Evolutionary conservation across 139 green algal species (phyloP).

Genomic region (Raphidocelis subcapitata): DNA sequence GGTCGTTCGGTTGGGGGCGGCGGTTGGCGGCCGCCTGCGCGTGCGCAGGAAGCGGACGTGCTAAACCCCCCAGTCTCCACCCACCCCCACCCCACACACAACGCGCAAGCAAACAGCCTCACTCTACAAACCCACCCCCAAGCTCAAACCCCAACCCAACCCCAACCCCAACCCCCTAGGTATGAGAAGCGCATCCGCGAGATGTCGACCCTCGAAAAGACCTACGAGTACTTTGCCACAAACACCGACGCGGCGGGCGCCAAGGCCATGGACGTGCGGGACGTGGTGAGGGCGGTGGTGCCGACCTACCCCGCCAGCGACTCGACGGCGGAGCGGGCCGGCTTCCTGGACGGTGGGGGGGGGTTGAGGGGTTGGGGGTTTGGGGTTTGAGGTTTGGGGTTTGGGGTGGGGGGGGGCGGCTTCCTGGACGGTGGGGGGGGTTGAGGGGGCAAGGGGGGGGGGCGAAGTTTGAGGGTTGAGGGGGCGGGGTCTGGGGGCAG

Average conservation of each 20-base stretch:
- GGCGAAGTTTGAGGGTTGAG: too few species aligned
- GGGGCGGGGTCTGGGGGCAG: too few species aligned
- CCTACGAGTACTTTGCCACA: conserved; percentile 83
- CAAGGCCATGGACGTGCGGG: conserved; percentile 16
- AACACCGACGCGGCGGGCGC: neutral
- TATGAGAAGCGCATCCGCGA: conserved; percentile 86
- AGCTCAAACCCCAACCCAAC: neutral
- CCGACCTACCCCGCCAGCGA: conserved; percentile 72
- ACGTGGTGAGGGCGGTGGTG: conserved; percentile 50
- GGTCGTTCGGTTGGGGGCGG: neutral
- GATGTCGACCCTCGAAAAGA: conserved; percentile 73
- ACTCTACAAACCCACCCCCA: neutral
- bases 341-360: conserved; percentile 58
- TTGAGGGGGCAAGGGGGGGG: too few species aligned
- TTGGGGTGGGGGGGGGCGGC: too few species aligned
- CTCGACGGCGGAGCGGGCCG: conserved; percentile 51
- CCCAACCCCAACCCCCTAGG: conserved; percentile 33
- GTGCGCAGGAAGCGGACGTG: too few species aligned
- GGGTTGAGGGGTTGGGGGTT: too few species aligned
- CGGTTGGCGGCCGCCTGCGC: too few species aligned
- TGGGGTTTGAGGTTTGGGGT: too few species aligned
- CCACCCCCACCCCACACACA: neutral
- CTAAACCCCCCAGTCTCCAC: neutral
- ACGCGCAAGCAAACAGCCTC: neutral
- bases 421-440: too few species aligned